Conservation (phyloP, 495 filamentous ascomycete species). For the Geopyxis carbonaria region DNA sequence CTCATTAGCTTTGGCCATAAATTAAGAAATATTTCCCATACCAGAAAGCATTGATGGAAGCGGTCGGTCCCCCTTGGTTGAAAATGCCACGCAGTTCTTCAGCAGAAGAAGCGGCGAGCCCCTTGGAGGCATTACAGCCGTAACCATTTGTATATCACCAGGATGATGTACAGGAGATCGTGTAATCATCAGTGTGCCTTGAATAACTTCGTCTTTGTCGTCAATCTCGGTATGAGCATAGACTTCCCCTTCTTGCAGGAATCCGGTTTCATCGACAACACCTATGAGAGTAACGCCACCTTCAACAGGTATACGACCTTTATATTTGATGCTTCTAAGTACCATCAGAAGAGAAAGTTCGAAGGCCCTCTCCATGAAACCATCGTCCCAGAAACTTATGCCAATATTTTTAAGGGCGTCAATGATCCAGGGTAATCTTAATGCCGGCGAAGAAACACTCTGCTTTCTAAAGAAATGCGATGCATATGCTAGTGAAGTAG, state of each 20-base stretch:
- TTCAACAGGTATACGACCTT: constrained; percentile 50
- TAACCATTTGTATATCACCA: constrained; percentile 54
- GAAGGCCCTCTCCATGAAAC: constrained; percentile 44
- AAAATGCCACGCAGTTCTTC: constrained; percentile 64
- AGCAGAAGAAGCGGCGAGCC: constrained; percentile 42
- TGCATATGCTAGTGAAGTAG: constrained; percentile 37
- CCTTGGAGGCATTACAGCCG: constrained; percentile 35
- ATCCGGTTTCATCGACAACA: constrained; percentile 65
- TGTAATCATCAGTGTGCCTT: constrained; percentile 40
- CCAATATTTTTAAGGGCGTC: constrained; percentile 34
- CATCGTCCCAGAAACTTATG: constrained; percentile 44
- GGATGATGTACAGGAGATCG: constrained; percentile 61
- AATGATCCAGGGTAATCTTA: constrained; percentile 43
- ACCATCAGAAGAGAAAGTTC: constrained; percentile 47
- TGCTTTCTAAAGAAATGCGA: constrained; percentile 43
- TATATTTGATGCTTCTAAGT: constrained; percentile 57
- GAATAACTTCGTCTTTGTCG: constrained; percentile 11
- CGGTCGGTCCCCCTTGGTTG: constrained; percentile 48
- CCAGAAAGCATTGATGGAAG: constrained; percentile 60
- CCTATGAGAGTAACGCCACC: constrained; percentile 59
- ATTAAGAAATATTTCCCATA: too few relatives aligned
- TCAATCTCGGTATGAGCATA: constrained; percentile 37
- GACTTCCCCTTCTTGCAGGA: constrained; percentile 47
- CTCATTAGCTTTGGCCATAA: too few relatives aligned
- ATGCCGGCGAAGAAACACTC: constrained; percentile 32